These are phyloP conservation scores for Fusarium lyarnte DNA, from an alignment of 2,329 filamentous ascomycete genomes.

Conservation along the genomic window DNA sequence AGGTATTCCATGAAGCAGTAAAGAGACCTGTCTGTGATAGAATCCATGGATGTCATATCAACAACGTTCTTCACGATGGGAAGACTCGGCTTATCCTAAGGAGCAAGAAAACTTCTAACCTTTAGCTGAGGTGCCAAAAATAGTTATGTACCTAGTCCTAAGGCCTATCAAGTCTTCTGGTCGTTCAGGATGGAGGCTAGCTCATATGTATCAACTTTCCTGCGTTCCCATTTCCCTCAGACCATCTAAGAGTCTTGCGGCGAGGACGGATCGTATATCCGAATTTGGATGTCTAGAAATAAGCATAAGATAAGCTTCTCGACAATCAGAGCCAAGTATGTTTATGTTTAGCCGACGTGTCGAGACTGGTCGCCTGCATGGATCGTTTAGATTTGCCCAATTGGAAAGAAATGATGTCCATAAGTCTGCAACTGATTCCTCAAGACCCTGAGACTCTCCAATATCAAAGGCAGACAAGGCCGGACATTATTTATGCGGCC, in stretches of 20 bases:
- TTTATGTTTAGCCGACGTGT: conserved; percentile 8
- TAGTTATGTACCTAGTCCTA: not conserved
- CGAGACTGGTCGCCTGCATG: not conserved
- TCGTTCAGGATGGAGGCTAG: not conserved
- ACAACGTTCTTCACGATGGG: not conserved
- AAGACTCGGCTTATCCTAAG: not conserved
- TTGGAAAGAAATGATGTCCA: not conserved
- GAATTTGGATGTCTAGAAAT: not conserved
- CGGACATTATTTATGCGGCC: not conserved
- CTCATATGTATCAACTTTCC: not conserved
- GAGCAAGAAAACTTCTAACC: not conserved
- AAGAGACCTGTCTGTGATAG: too few relatives aligned
- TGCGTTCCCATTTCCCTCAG: not conserved
- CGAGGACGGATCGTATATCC: not conserved
- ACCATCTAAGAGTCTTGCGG: not conserved
- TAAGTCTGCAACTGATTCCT: not conserved
- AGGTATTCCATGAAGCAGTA: not conserved
- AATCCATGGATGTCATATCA: not conserved
- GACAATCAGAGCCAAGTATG: not conserved
- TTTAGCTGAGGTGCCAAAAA: not conserved
- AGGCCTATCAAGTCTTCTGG: not conserved
- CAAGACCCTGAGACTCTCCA: not conserved
- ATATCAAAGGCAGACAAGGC: not conserved
- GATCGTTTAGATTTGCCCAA: not conserved
- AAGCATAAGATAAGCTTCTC: conserved; percentile 27